Evolutionary conservation across 1,139 yeast genomes (phyloP).

Genomic region (Kodamaea arcana): DNA sequence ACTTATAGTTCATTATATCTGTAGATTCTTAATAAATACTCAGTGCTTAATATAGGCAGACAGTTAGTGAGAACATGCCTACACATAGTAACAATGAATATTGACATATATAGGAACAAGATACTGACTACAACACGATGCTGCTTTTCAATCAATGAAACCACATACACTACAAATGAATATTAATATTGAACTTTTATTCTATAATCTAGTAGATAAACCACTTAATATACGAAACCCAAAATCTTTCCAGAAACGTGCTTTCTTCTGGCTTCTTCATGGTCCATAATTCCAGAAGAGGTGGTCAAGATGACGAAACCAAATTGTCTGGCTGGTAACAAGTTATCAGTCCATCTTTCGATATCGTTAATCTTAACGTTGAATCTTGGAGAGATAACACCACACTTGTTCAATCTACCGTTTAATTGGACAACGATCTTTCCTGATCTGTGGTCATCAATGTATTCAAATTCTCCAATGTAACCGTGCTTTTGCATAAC

Average conservation of each 20-base stretch:
- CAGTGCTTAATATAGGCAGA: too few species aligned
- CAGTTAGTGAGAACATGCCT: too few species aligned
- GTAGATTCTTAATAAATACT: too few species aligned
- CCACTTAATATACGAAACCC: conserved; percentile 74
- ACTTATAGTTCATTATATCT: too few species aligned
- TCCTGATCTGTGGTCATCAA: conserved; percentile 99
- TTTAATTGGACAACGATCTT: conserved; percentile 94
- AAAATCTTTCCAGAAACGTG: conserved; percentile 98
- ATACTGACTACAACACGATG: too few species aligned
- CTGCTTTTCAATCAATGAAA: too few species aligned
- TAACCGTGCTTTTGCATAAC: conserved; percentile 99
- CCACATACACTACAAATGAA: neutral
- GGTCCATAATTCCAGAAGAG: conserved; percentile 99
- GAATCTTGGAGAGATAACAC: conserved; percentile 98
- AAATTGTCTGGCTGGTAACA: conserved; percentile 97
- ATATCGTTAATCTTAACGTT: conserved; percentile 90
- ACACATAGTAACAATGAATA: too few species aligned
- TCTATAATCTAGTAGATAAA: neutral
- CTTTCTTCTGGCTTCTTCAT: conserved; percentile 99
- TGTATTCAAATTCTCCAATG: conserved; percentile 98
- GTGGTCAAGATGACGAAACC: conserved; percentile 97
- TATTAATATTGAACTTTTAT: neutral
- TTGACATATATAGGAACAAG: too few species aligned
- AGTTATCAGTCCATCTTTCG: conserved; percentile 97
- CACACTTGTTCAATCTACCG: conserved; percentile 98